Base-by-base conservation (phyloP, 225 moss, liverwort and hornwort species). In the Pleurozium schreberi region DNA sequence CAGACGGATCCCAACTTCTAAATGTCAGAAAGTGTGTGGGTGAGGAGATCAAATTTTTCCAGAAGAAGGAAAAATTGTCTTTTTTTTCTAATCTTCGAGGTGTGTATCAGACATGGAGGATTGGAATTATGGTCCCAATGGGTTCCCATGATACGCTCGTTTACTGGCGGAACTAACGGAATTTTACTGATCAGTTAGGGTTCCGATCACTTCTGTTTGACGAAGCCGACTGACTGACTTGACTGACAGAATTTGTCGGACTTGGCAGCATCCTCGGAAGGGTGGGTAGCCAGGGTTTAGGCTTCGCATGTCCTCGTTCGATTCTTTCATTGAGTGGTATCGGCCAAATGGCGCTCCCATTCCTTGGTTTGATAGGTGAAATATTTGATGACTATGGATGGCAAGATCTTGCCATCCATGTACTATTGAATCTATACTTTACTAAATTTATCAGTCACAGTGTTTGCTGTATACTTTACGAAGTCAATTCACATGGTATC, bases 1-100 rank as follows among this genome's bases (percentile, higher is more conserved):
- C 90, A 96, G 89, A 88, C 67, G 12, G 96, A 95, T 40, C 83
- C 89, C 20, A 45, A 90, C 80, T 86, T 89, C 34, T 93, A 74
- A 86, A 65, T 77, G 22, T 55, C 23, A 88, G n/a, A 20, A 40
- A 80, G 36, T n/a, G n/a, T 60, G 58, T 31, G 58, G 49, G 26
- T 62, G 89, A 79, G 12, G 62, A 87, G 82, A 34, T 75, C 10
- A 42, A 65, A 14, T 64, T 75, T 65, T 65, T 49, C 27, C 45
- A 45, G 87, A 52, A 59, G 22, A 59, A 45, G 50, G 17, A 42
- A 65, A 40, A 78, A 62, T n/a, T n/a, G 22, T 52, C 60, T 8
- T 66, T 21, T 33, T 52, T n/a, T 45, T 55, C n/a, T 3, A 26
- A 52, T 66, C 33, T 58, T 34, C 31, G 63, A 80, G 26, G 84